Evolutionary conservation across 176 grass and related monocot species (phyloP).

Genomic region (Coix lacrymajobi): DNA sequence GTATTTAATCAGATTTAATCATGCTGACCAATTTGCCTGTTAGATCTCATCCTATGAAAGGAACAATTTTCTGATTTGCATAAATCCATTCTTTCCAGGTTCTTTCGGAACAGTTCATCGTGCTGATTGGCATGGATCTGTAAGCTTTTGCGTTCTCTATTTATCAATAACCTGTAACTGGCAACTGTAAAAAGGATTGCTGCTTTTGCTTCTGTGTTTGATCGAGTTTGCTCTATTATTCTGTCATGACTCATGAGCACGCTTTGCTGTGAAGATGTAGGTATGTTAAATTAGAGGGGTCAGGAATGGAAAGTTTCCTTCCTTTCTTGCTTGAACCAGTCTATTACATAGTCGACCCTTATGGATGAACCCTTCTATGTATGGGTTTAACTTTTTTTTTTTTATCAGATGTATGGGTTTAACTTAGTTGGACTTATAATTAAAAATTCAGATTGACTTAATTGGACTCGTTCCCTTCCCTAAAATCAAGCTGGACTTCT

Average conservation of each 20-base stretch:
- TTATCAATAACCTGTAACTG: slow-evolving; percentile 20
- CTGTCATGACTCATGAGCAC: not conserved
- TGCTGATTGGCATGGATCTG: slow-evolving; percentile 99
- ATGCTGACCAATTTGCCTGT: not conserved
- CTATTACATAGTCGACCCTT: not conserved
- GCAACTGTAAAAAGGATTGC: not conserved
- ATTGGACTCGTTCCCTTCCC: not conserved
- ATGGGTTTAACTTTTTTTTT: not conserved
- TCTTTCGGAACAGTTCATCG: slow-evolving; percentile 98
- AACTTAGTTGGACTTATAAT: not conserved
- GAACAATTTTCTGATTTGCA: slow-evolving; percentile 1
- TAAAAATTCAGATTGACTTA: not conserved
- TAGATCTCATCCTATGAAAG: not conserved
- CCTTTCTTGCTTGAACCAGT: not conserved
- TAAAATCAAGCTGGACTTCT: not conserved
- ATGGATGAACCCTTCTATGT: not conserved
- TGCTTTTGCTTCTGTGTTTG: slow-evolving; percentile 17
- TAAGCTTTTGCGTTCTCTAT: slow-evolving; percentile 44
- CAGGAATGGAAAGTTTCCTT: not conserved
- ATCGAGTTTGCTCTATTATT: slow-evolving; percentile 6
- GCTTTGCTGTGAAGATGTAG: not conserved
- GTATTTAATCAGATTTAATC: slow-evolving; percentile 1
- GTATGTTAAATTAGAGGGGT: not conserved
- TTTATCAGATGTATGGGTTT: not conserved
- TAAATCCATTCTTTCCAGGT: slow-evolving; percentile 49